Conservation (phyloP, 1,139 yeast species). For the Scheffersomyces insectosa region DNA sequence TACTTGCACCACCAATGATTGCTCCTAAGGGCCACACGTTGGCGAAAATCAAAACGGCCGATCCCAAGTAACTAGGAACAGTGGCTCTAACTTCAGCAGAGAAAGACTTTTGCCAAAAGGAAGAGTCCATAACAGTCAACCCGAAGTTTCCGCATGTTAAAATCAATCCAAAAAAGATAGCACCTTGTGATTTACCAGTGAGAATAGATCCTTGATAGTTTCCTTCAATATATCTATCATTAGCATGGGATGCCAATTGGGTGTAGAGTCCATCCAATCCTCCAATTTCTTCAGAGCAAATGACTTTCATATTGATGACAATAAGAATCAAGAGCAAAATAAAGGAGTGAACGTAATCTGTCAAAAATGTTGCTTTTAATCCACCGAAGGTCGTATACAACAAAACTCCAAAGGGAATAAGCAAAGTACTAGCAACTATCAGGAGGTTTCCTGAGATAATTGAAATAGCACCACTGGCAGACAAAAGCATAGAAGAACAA, state of each 20-base stretch:
- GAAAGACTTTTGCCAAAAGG: constrained; percentile 36
- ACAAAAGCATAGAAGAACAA: constrained; percentile 35
- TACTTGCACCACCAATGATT: constrained; percentile 25
- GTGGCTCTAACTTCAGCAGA: constrained; percentile 33
- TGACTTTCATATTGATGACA: constrained; percentile 25
- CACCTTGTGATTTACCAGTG: constrained; percentile 34
- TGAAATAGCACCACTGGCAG: constrained; percentile 35
- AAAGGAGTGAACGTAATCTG: constrained; percentile 36
- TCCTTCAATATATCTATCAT: constrained; percentile 24
- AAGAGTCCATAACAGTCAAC: constrained; percentile 30
- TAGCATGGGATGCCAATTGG: constrained; percentile 14
- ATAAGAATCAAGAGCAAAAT: constrained; percentile 30
- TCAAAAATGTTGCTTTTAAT: constrained; percentile 40
- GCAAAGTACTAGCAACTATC: constrained; percentile 30
- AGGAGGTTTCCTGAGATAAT: constrained; percentile 35
- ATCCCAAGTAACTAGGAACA: constrained; percentile 39
- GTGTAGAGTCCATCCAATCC: constrained; percentile 31
- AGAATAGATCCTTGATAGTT: constrained; percentile 33
- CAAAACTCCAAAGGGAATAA: constrained; percentile 37
- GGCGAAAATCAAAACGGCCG: constrained; percentile 31
- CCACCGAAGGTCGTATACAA: constrained; percentile 40
- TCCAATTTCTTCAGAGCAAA: constrained; percentile 25
- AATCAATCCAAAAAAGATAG: constrained; percentile 28
- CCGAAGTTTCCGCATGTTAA: constrained; percentile 30
- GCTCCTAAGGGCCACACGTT: constrained; percentile 34